phyloP scores from a whole-genome alignment of 1,284 basidiomycete species.

The Microbotryomycetes sp. region DNA sequence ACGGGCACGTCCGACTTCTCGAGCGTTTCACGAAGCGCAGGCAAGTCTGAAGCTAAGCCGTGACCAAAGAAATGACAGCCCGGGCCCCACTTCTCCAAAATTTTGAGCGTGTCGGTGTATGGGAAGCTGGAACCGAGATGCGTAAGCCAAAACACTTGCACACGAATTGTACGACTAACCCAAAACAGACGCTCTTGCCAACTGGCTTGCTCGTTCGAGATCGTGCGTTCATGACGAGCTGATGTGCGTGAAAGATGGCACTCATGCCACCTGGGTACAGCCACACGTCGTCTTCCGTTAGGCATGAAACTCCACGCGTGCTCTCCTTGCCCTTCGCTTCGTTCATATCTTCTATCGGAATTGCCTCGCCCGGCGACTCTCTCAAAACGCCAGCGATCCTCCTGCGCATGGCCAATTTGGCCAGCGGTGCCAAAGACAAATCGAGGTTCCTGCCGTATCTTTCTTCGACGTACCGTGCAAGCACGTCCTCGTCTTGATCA shows the following conservation, averaged over 20 bases:
- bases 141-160: conserved; percentile 5
- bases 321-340: conserved; percentile 48
- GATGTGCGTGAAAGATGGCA: conserved; percentile 86
- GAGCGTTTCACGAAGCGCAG: conserved; percentile 61
- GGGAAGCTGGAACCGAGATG: conserved; percentile 61
- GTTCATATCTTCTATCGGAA: conserved; percentile 41
- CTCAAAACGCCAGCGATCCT: conserved; percentile 78
- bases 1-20: conserved; percentile 40
- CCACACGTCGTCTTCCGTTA: conserved; percentile 79
- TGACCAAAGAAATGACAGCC: conserved; percentile 85
- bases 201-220: conserved; percentile 39
- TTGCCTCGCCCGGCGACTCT: conserved; percentile 30
- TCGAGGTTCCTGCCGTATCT: conserved; percentile 92
- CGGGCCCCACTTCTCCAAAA: conserved; percentile 93
- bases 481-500: conserved; percentile 44
- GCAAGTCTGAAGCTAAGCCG: conserved; percentile 69
- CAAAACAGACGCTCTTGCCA: conserved; percentile 86
- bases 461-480: conserved; percentile 68
- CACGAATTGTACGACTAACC: conserved; percentile 51
- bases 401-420: conserved; percentile 77
- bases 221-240: conserved; percentile 52
- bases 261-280: conserved; percentile 84
- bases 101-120: conserved; percentile 95
- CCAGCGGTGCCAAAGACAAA: conserved; percentile 59
- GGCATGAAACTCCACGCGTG: conserved; percentile 41